Conservation (phyloP, 352 stramenopile species). For the Plasmopara viticola region DNA sequence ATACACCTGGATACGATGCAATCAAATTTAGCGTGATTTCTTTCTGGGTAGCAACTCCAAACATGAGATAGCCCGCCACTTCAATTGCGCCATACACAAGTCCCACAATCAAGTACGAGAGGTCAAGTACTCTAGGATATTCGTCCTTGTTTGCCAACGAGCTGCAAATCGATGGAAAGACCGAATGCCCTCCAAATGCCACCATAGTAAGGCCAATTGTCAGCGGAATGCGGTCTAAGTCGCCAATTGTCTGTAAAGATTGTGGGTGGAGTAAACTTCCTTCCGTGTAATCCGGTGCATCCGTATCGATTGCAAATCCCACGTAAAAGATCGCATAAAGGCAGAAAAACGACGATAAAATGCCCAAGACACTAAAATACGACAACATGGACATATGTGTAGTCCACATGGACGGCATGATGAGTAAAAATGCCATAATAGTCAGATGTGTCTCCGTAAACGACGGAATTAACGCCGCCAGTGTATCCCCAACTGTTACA, state of each 20-base stretch:
- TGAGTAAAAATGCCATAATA: conserved; percentile 59
- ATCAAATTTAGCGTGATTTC: conserved; percentile 86
- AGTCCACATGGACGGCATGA: conserved; percentile 80
- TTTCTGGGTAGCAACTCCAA: conserved; percentile 67
- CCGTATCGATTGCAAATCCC: conserved; percentile 49
- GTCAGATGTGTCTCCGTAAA: conserved; percentile 54
- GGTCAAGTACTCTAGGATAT: conserved; percentile 64
- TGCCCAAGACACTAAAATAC: conserved; percentile 79
- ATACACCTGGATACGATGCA: conserved; percentile 42
- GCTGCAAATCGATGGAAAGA: conserved; percentile 87
- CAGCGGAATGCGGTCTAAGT: conserved; percentile 61
- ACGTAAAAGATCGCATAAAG: conserved; percentile 73
- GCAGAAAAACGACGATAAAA: conserved; percentile 79
- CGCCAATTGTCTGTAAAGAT: conserved; percentile 50
- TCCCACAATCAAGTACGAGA: conserved; percentile 67
- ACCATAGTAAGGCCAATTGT: conserved; percentile 84
- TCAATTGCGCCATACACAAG: conserved; percentile 73
- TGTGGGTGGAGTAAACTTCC: conserved; percentile 65
- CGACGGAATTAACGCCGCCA: conserved; percentile 62
- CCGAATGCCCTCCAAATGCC: conserved; percentile 80
- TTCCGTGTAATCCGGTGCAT: conserved; percentile 25
- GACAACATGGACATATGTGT: conserved; percentile 76
- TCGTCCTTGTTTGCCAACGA: conserved; percentile 57
- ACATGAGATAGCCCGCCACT: conserved; percentile 80
- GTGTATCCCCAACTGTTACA: conserved; percentile 59